Conservation (phyloP, 306 rosid species). For the Senna tora region DNA sequence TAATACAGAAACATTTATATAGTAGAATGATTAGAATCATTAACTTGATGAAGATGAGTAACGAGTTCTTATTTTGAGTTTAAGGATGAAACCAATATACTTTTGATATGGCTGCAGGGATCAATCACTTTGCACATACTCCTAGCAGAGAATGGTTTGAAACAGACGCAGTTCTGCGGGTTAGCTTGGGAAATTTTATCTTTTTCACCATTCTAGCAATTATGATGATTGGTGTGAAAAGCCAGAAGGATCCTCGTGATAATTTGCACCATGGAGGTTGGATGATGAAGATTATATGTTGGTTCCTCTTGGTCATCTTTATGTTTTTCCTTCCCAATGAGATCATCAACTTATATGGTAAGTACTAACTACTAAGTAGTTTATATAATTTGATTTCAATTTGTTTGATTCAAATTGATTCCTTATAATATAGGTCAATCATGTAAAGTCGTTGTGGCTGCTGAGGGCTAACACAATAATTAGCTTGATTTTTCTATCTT, state of each 20-base stretch:
- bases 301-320: conserved; percentile 80
- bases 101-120: conserved; percentile 71
- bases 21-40: conserved; percentile 24
- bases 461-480: not conserved
- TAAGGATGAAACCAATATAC: conserved; percentile 5
- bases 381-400: conserved; percentile 1
- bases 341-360: conserved; percentile 81
- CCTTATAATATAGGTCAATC: not conserved
- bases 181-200: conserved; percentile 96
- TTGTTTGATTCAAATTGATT: conserved; percentile 5
- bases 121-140: conserved; percentile 77
- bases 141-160: conserved; percentile 97
- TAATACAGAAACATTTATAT: not conserved
- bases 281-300: conserved; percentile 93
- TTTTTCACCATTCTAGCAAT: conserved; percentile 85
- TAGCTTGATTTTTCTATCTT: conserved; percentile 7
- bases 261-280: conserved; percentile 95
- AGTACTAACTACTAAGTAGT: too few relatives aligned
- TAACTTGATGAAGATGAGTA: conserved; percentile 3
- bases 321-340: conserved; percentile 93
- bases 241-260: conserved; percentile 98
- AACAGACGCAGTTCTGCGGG: conserved; percentile 97
- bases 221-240: conserved; percentile 88
- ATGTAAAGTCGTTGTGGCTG: not conserved
- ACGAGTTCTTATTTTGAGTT: not conserved